Conservation (phyloP, 176 grass and related monocot genomes). For the Dactylis glomerata region DNA sequence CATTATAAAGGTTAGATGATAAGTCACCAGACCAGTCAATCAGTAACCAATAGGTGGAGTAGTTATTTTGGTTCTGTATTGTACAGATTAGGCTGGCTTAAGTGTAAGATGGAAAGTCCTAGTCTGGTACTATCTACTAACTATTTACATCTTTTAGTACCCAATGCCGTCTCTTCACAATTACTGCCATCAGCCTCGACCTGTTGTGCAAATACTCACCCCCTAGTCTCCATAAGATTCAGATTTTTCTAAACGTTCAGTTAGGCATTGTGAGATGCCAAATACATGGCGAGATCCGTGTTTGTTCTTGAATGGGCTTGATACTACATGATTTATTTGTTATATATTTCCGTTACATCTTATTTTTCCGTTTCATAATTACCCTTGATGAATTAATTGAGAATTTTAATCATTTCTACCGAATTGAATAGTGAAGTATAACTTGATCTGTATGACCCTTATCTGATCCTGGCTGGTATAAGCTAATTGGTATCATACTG, state of each 20-base stretch:
- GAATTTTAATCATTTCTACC: background rate
- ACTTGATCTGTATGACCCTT: background rate
- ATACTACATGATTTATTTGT: background rate
- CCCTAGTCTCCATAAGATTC: background rate
- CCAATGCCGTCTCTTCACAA: background rate
- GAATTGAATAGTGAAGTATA: background rate
- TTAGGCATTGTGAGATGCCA: background rate
- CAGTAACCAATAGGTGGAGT: background rate
- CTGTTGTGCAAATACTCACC: background rate
- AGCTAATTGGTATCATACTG: conserved; percentile 19
- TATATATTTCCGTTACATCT: background rate
- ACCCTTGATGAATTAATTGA: background rate
- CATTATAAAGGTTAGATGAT: background rate
- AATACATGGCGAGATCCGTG: background rate
- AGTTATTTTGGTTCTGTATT: conserved; percentile 14
- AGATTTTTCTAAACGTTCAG: background rate
- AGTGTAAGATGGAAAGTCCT: background rate
- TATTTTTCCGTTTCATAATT: background rate
- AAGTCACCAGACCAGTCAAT: background rate
- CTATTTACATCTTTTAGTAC: background rate
- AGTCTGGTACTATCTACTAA: background rate
- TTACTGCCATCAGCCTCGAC: background rate
- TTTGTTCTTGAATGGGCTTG: background rate
- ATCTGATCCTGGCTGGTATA: background rate
- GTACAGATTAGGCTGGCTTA: background rate